Evolutionary conservation across 345 rosid genomes (phyloP), one percentile per base, ranked within the genome.

Genomic region (Salix udensis): DNA sequence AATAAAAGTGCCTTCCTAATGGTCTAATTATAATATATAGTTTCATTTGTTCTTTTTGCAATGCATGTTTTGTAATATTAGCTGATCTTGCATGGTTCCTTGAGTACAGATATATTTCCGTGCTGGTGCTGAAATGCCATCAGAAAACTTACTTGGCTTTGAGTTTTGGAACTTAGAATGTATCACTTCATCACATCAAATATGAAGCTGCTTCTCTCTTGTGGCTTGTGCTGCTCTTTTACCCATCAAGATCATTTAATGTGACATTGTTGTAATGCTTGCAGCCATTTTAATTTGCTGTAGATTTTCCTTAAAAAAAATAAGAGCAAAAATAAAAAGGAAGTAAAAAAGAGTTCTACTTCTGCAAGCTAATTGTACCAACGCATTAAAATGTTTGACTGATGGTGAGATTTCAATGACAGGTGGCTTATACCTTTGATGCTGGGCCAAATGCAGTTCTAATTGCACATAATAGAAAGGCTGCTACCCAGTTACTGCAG

Each of bases 361-460:
- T 58, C 72, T 8, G 13, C 23, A 50, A 19, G 42, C 34, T 23
- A 62, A 44, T 30, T n/a, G 42, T 55, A 36, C 16, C 78, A 39
- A 68, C 48, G 23, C 42, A 23, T 28, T 61, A 26, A 66, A 60
- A 37, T 70, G 60, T 36, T 18, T 79, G 68, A 28, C 79, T 71
- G 39, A 80, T 71, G 39, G 69, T 44, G 39, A 76, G 76, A 73
- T 82, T 58, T 58, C 62, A 60, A 70, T 86, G 65, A 71, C 89
- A 94, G 98, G 92, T 94, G 78, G 95, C 98, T 40, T 94, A 92
- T 77, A 94, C 98, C 50, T 94, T 92, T 67, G 98, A 94, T 82
- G 97, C 98, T 72, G 98, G 98, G 79, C 98, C 98, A 2, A 94
- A 92, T 65, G 97, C 97, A 2, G 97, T 94, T 78, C 77, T 94